These are phyloP conservation scores for Botrytis deweyae DNA, from an alignment of 2,329 filamentous ascomycete species.

Conservation along the genomic window DNA sequence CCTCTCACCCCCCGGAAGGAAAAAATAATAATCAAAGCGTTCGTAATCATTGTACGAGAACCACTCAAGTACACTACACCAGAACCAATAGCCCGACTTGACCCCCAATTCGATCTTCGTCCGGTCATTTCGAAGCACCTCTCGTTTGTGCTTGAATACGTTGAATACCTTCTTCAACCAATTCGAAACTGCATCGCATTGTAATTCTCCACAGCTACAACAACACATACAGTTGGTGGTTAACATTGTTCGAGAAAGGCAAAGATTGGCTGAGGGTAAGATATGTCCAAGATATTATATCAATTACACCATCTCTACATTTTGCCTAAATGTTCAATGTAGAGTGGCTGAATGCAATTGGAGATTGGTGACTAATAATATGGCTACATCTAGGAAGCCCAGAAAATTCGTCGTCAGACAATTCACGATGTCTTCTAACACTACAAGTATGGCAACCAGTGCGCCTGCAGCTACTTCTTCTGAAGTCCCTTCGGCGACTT, in stretches of 20 bases:
- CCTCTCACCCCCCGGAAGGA: background rate
- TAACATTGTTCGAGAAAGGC: background rate
- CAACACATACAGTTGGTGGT: background rate
- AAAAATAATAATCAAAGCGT: constrained; percentile 18
- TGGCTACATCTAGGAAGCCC: constrained; percentile 26
- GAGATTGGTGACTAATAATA: constrained; percentile 31
- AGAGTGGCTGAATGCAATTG: constrained; percentile 1
- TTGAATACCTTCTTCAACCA: constrained; percentile 24
- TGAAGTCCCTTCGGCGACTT: constrained; percentile 26
- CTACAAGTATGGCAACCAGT: constrained; percentile 34
- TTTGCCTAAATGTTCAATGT: background rate
- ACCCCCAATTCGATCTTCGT: constrained; percentile 9
- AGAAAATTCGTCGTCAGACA: constrained; percentile 28
- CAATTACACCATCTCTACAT: background rate
- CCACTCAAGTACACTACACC: background rate
- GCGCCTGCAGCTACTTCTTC: constrained; percentile 21
- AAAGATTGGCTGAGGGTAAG: constrained; percentile 17
- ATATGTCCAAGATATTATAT: constrained; percentile 3
- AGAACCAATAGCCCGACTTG: constrained; percentile 6
- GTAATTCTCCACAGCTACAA: background rate
- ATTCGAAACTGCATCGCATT: constrained; percentile 27
- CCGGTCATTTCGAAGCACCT: constrained; percentile 23
- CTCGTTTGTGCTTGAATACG: constrained; percentile 18
- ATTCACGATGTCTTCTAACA: constrained; percentile 35
- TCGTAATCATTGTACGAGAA: constrained; percentile 19